Evolutionary conservation across 148 eudicot genomes (phyloP).

Genomic region (Camellia sinensis): DNA sequence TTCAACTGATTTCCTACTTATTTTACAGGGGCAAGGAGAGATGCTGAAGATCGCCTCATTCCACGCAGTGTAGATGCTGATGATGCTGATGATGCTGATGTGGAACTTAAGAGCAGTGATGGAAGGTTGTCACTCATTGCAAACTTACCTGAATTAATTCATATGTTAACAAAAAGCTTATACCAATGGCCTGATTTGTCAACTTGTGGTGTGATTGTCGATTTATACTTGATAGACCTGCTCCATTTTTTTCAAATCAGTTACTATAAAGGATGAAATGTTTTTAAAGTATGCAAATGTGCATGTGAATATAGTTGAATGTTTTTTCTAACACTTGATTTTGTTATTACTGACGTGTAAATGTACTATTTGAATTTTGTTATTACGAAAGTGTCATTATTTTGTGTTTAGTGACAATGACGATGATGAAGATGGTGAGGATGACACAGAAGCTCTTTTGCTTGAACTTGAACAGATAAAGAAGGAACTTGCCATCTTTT

Average conservation of each 20-base stretch:
- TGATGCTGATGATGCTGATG: constrained; percentile 91
- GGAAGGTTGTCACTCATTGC: constrained; percentile 45
- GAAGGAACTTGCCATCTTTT: no score
- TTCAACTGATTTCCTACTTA: not conserved
- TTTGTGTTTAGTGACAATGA: constrained; percentile 47
- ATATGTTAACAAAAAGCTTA: no score
- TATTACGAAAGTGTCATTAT: not conserved
- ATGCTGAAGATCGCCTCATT: constrained; percentile 65
- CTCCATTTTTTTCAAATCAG: not conserved
- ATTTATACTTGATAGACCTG: no score
- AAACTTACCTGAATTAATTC: no score
- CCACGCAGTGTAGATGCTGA: constrained; percentile 79
- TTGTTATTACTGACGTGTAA: no score
- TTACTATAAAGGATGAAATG: not conserved
- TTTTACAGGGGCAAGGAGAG: constrained; percentile 66
- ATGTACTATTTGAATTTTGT: no score
- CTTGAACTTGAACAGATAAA: no score
- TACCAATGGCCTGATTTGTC: no score
- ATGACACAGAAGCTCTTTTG: no score
- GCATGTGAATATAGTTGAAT: not conserved
- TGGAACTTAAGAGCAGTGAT: constrained; percentile 64
- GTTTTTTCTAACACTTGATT: not conserved
- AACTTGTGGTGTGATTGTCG: no score
- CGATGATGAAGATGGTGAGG: constrained; percentile 80
- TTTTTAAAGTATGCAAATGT: no score